Percentiles rank a stretch among this genome's conserved stretches.
Conservation (phyloP, 768 basidiomycete species). For the Panellus pusillus region DNA sequence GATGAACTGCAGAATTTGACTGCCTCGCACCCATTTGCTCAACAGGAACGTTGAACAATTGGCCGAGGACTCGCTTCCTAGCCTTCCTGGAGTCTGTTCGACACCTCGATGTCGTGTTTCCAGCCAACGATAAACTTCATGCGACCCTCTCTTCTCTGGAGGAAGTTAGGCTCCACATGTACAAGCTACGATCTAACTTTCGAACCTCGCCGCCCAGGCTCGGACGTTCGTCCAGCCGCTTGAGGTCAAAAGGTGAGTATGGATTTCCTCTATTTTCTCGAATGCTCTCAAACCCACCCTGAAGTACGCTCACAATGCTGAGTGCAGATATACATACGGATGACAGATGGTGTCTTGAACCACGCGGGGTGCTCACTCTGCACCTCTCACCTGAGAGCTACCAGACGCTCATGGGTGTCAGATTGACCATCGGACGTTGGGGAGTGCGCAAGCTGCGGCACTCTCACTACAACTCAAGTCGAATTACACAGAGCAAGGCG, state of each 20-base stretch:
- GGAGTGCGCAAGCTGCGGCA: no score
- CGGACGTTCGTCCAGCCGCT: constrained; percentile 27
- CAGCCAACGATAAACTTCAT: constrained; percentile 42
- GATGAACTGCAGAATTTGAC: constrained; percentile 27
- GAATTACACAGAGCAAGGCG: no score
- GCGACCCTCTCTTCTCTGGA: constrained; percentile 39
- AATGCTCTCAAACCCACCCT: neutral
- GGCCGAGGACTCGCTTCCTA: neutral
- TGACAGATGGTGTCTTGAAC: constrained; percentile 73
- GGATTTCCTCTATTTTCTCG: neutral
- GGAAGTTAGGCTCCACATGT: constrained; percentile 46
- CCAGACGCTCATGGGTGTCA: no score
- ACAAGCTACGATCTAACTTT: constrained; percentile 43
- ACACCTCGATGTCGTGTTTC: constrained; percentile 66
- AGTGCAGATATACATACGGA: constrained; percentile 36
- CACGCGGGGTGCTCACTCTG: constrained; percentile 58
- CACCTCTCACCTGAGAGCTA: constrained; percentile 58
- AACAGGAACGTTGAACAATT: constrained; percentile 37
- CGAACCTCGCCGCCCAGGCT: constrained; percentile 43
- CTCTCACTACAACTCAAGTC: no score
- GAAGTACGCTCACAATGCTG: constrained; percentile 40
- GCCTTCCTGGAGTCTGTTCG: neutral
- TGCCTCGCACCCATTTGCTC: constrained; percentile 39
- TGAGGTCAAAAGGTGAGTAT: constrained; percentile 29
- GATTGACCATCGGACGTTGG: no score